Percentiles rank a stretch among this genome's conserved stretches.
These are phyloP conservation scores for Magnolia changhungtana DNA, from an alignment of 164 flowering plant species.

Conservation along the genomic window DNA sequence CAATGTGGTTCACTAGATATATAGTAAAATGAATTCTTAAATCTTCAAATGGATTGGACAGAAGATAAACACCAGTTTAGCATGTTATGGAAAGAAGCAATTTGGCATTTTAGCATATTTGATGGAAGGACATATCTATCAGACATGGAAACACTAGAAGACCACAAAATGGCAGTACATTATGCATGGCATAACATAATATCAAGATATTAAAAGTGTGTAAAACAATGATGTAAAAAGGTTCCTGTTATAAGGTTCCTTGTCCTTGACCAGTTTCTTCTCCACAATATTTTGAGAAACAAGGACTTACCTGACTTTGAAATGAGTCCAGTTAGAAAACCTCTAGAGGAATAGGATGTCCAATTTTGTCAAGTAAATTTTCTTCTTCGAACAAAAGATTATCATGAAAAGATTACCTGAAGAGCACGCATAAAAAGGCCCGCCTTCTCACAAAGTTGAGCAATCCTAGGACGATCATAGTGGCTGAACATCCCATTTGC, in stretches of 20 bases:
- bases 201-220: too few species aligned
- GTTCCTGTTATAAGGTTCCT: too few species aligned
- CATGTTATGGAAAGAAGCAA: background rate
- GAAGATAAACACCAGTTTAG: background rate
- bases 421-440: constrained; percentile 88
- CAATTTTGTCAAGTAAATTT: background rate
- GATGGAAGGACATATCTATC: background rate
- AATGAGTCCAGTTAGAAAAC: background rate
- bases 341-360: background rate
- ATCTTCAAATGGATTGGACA: background rate
- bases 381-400: background rate
- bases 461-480: constrained; percentile 96
- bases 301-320: background rate
- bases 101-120: background rate
- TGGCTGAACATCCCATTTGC: constrained; percentile 99
- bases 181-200: too few species aligned
- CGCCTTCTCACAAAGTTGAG: constrained; percentile 98
- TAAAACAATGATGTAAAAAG: too few species aligned
- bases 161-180: background rate
- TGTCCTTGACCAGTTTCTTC: background rate
- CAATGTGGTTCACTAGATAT: too few species aligned
- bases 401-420: constrained; percentile 40
- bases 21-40: background rate
- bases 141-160: background rate
- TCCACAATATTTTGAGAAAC: background rate